Conservation (phyloP, 2,329 filamentous ascomycete genomes). For the Aspergillus pseudonomiae region DNA sequence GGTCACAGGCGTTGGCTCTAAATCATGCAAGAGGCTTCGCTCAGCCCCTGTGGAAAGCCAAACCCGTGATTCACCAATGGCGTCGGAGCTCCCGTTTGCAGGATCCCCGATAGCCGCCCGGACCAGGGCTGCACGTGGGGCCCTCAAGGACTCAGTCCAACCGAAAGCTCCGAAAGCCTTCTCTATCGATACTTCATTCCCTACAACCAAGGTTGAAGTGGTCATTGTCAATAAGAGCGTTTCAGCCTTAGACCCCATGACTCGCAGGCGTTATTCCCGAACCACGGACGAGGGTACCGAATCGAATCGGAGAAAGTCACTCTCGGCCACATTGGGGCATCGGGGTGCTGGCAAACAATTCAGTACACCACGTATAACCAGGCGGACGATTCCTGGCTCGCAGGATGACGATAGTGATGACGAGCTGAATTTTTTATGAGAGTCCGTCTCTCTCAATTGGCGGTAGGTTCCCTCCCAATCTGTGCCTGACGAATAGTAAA, state of each 20-base stretch:
- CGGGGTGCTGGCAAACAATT: too few species aligned
- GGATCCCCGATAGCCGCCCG: constrained; percentile 23
- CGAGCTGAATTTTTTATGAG: constrained; percentile 41
- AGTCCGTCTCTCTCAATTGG: neutral
- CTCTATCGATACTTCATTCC: neutral
- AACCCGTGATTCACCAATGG: constrained; percentile 9
- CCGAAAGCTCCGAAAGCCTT: constrained; percentile 4
- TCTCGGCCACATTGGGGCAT: neutral
- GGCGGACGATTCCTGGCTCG: constrained; percentile 29
- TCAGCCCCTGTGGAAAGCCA: constrained; percentile 18
- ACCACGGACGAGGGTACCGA: constrained; percentile 17
- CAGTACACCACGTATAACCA: neutral
- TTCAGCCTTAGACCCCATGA: constrained; percentile 2
- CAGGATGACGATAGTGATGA: constrained; percentile 40
- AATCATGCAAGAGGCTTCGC: constrained; percentile 29
- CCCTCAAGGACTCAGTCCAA: constrained; percentile 23
- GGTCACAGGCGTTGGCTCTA: constrained; percentile 17
- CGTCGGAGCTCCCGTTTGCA: neutral
- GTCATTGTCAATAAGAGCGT: constrained; percentile 34
- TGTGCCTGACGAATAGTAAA: neutral
- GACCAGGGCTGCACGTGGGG: constrained; percentile 21
- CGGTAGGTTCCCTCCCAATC: neutral
- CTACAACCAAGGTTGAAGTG: constrained; percentile 28
- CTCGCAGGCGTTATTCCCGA: constrained; percentile 7
- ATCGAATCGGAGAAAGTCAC: constrained; percentile 2